Evolutionary conservation across 768 basidiomycete species (phyloP), one percentile per base, ranked within the genome.

Genomic region (Kwoniella bestiolae): DNA sequence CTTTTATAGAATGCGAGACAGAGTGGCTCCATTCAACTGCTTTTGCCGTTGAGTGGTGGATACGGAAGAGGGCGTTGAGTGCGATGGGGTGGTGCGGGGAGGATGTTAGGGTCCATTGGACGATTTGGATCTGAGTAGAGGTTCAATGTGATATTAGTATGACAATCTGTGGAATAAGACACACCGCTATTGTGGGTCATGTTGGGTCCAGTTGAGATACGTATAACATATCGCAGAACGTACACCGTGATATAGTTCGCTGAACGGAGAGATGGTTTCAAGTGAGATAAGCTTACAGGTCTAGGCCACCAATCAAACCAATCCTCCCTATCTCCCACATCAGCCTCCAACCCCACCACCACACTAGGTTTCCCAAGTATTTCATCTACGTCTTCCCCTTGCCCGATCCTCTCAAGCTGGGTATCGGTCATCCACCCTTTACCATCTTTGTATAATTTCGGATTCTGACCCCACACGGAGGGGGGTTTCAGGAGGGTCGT

Each of bases 41-140:
- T 23, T 65, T 52, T 0, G 72, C 67, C 1, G 79, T 80, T 16
- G 69, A 52, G 32, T 80, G 79, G 41, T 76, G 66, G 58, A 84
- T 77, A 2, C 83, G 79, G 3, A 82, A 73, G 3, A 84, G 49
- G 5, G 79, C 79, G 50, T 83, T 82, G 56, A 84, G 70, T n/a
- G 82, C 63, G 45, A 84, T 79, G 14, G 84, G 84, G 60, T 84
- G 84, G 34, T 68, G 69, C 12, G 82, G 82, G 0, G 83, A 70
- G 1, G 80, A 77, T 0, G 81, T 76, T 58, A 84, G 76, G 1
- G 83, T 84, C 84, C 84, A 84, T 68, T 84, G 84, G 1, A 81
- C 81, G 26, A 84, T 78, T 65, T 83, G 83, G 0, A 84, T 73
- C 63, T 83, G 81, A 73, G 69, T 0, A 3, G 5, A 9, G 18